A percentile compares a stretch with the other conserved stretches of the same genome.
Conservation (phyloP, 768 basidiomycete genomes). For the Agrocybe pediades region DNA sequence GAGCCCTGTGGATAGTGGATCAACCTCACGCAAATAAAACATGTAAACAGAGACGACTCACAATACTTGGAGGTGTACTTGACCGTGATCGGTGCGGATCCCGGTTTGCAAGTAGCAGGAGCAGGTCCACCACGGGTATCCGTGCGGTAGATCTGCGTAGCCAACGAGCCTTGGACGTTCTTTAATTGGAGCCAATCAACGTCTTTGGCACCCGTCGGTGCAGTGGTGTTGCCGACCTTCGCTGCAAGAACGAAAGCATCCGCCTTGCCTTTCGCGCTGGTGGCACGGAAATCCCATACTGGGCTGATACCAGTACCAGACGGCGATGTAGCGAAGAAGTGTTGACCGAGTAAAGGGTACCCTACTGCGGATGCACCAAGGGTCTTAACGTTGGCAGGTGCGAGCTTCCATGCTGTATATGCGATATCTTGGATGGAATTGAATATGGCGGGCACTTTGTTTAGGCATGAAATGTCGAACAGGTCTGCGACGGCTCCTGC, state of each 20-base stretch:
- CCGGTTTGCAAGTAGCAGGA: constrained; percentile 47
- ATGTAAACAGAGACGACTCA: constrained; percentile 27
- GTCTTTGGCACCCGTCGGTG: constrained; percentile 42
- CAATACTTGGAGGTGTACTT: constrained; percentile 57
- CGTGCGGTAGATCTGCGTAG: constrained; percentile 51
- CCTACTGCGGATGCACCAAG: constrained; percentile 12
- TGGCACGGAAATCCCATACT: constrained; percentile 58
- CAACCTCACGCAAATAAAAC: neutral
- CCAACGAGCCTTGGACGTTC: constrained; percentile 48
- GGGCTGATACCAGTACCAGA: constrained; percentile 44
- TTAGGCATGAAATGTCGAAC: constrained; percentile 56
- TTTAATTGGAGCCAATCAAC: constrained; percentile 59
- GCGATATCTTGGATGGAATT: constrained; percentile 30
- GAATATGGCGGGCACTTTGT: constrained; percentile 25
- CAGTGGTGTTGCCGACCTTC: constrained; percentile 39
- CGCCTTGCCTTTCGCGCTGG: constrained; percentile 37
- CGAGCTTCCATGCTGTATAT: constrained; percentile 17
- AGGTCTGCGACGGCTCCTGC: constrained; percentile 53
- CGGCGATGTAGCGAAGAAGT: constrained; percentile 58
- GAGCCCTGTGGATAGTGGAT: neutral
- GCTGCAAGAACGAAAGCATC: constrained; percentile 50
- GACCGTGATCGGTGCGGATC: constrained; percentile 42
- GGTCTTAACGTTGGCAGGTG: constrained; percentile 1
- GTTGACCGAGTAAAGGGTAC: constrained; percentile 36
- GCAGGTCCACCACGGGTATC: constrained; percentile 57